A percentile compares a stretch with the other conserved stretches of the same genome.
Conservation (phyloP, 2,329 filamentous ascomycete genomes). For the Colletotrichum noveboracense region DNA sequence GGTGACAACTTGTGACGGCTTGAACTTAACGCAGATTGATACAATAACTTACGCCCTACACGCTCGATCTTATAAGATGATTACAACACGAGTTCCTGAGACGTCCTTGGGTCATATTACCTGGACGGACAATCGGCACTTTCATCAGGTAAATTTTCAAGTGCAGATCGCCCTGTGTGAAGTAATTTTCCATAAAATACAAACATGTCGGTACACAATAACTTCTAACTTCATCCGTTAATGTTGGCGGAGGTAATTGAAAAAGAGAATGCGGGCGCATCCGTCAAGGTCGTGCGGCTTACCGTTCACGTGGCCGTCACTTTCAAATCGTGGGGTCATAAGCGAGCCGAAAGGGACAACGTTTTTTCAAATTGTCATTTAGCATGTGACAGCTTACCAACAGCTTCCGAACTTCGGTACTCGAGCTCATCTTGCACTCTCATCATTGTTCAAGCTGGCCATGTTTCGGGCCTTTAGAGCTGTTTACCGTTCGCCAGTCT, state of each 20-base stretch:
- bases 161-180: background rate
- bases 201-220: background rate
- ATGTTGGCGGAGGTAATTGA: background rate
- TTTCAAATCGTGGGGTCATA: background rate
- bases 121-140: too few relatives aligned
- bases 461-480: background rate
- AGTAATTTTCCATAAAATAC: background rate
- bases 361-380: background rate
- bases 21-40: background rate
- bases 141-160: background rate
- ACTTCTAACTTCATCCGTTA: background rate
- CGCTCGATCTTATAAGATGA: background rate
- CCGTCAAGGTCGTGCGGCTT: background rate
- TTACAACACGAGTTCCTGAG: rapidly evolving
- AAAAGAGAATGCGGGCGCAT: too few relatives aligned
- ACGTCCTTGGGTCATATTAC: too few relatives aligned
- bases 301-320: background rate
- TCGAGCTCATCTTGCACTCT: background rate
- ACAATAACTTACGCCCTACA: background rate
- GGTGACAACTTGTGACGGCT: background rate
- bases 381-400: background rate
- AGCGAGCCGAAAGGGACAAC: background rate
- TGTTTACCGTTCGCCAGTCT: background rate
- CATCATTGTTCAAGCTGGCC: background rate
- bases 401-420: background rate